phyloP scores from a whole-genome alignment of 345 rosid species.

The Rhodomyrtus tomentosa region DNA sequence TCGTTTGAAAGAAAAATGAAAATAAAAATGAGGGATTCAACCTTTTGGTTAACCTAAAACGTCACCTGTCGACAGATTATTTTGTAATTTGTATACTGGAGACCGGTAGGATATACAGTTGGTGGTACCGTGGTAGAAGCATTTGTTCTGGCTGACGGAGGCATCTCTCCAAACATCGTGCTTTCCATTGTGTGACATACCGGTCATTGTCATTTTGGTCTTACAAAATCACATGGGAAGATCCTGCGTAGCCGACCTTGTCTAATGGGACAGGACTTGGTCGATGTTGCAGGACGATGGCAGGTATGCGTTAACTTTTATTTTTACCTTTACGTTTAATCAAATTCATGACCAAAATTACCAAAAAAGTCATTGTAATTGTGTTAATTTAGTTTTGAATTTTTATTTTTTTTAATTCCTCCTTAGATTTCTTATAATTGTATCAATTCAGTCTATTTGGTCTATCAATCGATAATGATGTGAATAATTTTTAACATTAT shows the following conservation, averaged over 20 bases:
- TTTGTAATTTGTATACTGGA: not conserved
- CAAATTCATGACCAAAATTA: too few relatives aligned
- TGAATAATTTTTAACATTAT: too few relatives aligned
- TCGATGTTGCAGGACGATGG: not conserved
- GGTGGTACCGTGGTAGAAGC: not conserved
- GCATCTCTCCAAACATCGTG: not conserved
- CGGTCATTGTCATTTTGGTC: not conserved
- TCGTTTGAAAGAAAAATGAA: not conserved
- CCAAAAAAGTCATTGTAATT: too few relatives aligned
- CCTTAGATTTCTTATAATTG: too few relatives aligned
- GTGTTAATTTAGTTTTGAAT: too few relatives aligned
- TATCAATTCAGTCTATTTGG: too few relatives aligned
- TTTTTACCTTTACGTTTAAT: not conserved
- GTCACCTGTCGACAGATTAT: not conserved
- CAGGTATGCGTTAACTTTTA: not conserved
- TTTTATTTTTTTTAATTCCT: too few relatives aligned
- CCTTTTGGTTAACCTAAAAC: not conserved
- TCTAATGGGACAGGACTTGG: not conserved
- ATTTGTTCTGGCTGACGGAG: not conserved
- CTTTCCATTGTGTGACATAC: not conserved
- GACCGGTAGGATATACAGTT: not conserved
- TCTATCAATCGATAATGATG: accelerated
- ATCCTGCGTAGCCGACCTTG: not conserved
- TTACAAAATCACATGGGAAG: not conserved
- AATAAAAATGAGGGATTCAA: not conserved